Percentiles rank a stretch among this genome's conserved stretches.
phyloP scores from a whole-genome alignment of 331 rosid species.

The Quercus tomentella region DNA sequence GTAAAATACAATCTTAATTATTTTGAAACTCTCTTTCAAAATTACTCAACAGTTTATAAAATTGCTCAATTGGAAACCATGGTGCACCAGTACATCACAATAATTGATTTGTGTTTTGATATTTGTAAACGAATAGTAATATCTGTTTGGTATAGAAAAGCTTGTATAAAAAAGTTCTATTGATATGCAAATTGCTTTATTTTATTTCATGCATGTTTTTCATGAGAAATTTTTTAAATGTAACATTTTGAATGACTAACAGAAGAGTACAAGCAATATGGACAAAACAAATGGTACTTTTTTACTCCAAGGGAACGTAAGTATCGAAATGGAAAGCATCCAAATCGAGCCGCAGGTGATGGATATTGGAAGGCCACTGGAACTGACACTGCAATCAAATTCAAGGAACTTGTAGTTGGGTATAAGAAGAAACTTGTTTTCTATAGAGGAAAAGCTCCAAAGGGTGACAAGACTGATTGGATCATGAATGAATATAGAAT shows the following conservation, averaged over 20 bases:
- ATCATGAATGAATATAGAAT: conserved; percentile 18
- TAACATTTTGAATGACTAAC: background rate
- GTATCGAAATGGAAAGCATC: conserved; percentile 11
- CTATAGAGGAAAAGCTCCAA: conserved; percentile 15
- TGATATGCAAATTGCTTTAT: too few species aligned
- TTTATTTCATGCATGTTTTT: too few species aligned
- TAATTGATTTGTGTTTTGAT: too few species aligned
- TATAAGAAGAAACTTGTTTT: conserved; percentile 10
- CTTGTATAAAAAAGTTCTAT: too few species aligned
- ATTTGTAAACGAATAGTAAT: too few species aligned
- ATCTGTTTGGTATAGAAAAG: too few species aligned
- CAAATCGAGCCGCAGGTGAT: conserved; percentile 1
- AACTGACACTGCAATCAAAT: background rate
- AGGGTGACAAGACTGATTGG: conserved; percentile 7
- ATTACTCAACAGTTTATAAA: too few species aligned
- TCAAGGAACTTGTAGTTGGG: background rate
- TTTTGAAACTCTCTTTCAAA: too few species aligned
- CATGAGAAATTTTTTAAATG: too few species aligned
- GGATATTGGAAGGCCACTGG: conserved; percentile 27
- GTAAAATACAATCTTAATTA: too few species aligned
- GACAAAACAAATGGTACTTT: conserved; percentile 15
- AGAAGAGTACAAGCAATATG: background rate
- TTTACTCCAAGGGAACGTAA: conserved; percentile 19
- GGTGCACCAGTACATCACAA: too few species aligned
- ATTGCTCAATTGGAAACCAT: too few species aligned